A percentile compares a stretch with the other conserved stretches of the same genome.
Conservation (phyloP, 257 asterid genomes). For the Vinca minor region DNA sequence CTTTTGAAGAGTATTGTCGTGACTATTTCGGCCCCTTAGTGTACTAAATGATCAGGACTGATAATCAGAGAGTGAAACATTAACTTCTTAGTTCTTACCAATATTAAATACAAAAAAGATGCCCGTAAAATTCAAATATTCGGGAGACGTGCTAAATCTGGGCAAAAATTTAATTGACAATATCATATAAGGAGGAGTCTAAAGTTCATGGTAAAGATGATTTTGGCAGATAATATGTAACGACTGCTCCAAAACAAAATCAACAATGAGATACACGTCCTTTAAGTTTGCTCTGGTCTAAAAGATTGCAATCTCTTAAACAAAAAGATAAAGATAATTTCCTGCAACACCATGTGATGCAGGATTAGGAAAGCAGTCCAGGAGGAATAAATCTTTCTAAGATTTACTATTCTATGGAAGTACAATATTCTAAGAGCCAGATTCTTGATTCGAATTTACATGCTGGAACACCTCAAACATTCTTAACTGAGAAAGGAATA, state of each 20-base stretch:
- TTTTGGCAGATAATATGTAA: neutral
- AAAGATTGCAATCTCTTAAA: neutral
- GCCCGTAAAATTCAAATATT: neutral
- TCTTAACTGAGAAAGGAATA: neutral
- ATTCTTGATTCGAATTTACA: neutral
- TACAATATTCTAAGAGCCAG: neutral
- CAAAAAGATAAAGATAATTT: neutral
- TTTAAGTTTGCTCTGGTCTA: neutral
- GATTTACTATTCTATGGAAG: no score
- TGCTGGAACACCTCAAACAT: neutral
- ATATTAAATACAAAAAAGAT: neutral
- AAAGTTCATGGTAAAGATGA: neutral
- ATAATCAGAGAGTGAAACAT: neutral
- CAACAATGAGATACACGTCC: neutral
- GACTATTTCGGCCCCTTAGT: no score
- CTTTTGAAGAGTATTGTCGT: neutral
- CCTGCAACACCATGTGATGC: neutral
- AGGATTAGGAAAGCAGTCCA: no score
- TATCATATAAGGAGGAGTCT: neutral
- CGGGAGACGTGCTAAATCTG: neutral
- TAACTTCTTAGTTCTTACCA: neutral
- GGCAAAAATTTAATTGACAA: neutral
- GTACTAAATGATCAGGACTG: neutral
- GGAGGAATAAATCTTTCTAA: no score
- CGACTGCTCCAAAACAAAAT: neutral